A percentile compares a stretch with the other conserved stretches of the same genome.
Evolutionary conservation across 495 filamentous ascomycete genomes (phyloP).

Genomic region (Mytilinidion resinicola): DNA sequence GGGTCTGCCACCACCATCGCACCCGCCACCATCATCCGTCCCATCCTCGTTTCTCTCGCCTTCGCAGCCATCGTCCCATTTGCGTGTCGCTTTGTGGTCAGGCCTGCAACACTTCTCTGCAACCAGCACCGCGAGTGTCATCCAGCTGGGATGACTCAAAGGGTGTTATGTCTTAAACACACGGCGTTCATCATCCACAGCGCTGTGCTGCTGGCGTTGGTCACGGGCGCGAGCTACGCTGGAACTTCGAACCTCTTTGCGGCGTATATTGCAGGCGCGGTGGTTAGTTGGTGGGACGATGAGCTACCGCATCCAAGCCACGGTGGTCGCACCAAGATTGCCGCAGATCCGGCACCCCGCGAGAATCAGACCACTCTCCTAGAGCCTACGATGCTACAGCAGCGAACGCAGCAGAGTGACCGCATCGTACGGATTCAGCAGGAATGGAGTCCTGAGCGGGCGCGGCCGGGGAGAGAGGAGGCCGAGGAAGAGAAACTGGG

Average conservation of each 20-base stretch:
- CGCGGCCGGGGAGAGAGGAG: too few species aligned
- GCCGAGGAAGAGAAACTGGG: too few species aligned
- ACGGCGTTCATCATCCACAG: conserved; percentile 42
- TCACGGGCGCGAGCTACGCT: conserved; percentile 54
- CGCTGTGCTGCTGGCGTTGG: conserved; percentile 45
- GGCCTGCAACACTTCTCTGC: conserved; percentile 33
- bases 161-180: conserved; percentile 13
- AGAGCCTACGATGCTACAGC: too few species aligned
- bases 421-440: too few species aligned
- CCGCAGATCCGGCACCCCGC: not conserved
- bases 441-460: too few species aligned
- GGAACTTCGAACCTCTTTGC: conserved; percentile 66
- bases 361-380: not conserved
- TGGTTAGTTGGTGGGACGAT: conserved; percentile 50
- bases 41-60: conserved; percentile 52
- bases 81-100: conserved; percentile 41
- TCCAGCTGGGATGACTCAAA: conserved; percentile 6
- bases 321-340: not conserved
- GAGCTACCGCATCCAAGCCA: conserved; percentile 22
- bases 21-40: conserved; percentile 47
- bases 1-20: conserved; percentile 33
- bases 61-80: conserved; percentile 47
- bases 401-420: too few species aligned
- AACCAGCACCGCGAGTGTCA: conserved; percentile 12
- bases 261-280: conserved; percentile 60